Conservation (phyloP, 2,329 filamentous ascomycete species). For the Fusarium azukiicola region DNA sequence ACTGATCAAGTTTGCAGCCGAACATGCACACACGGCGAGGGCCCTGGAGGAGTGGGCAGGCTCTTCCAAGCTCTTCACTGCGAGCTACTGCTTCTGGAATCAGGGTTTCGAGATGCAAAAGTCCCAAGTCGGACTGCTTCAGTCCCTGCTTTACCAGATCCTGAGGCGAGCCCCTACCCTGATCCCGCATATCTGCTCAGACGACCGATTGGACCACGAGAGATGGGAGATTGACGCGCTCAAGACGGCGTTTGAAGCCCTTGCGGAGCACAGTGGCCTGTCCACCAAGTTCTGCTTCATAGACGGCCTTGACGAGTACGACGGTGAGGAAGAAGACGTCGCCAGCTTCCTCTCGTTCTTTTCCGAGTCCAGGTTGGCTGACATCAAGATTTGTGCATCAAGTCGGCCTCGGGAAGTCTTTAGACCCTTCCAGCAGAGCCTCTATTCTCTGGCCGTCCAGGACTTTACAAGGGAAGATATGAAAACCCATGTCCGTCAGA, state of each 20-base stretch:
- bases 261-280: background rate
- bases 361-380: background rate
- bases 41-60: background rate
- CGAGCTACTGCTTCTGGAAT: constrained; percentile 4
- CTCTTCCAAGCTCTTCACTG: background rate
- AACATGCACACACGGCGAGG: background rate
- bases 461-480: constrained; percentile 1
- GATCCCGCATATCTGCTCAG: background rate
- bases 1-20: constrained; percentile 3
- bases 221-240: background rate
- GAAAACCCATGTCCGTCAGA: background rate
- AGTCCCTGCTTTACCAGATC: constrained; percentile 9
- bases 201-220: constrained; percentile 5
- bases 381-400: constrained; percentile 5
- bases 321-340: constrained; percentile 4
- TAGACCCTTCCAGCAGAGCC: background rate
- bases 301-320: constrained; percentile 9
- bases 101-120: constrained; percentile 13
- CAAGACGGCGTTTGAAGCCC: background rate
- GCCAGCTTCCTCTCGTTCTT: background rate
- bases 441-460: background rate
- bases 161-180: background rate
- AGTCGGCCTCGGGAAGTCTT: background rate
- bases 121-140: background rate
- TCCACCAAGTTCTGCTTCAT: constrained; percentile 14